Evolutionary conservation across 208 protist genomes (phyloP).

Genomic region (Sergeia podlipaevii): DNA sequence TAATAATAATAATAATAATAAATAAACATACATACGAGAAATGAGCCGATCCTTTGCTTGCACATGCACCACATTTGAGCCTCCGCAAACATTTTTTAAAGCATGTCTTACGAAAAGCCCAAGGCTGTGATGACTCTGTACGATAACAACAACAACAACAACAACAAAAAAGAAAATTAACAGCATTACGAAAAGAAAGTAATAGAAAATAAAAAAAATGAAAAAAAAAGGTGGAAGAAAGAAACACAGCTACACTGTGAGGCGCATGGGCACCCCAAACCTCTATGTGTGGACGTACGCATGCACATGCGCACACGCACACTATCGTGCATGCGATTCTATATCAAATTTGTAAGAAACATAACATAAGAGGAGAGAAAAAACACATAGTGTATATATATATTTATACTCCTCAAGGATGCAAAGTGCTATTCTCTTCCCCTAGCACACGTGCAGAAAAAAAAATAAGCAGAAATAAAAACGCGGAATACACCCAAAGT

Average conservation of each 20-base stretch:
- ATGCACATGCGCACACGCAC: background rate
- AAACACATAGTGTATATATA: background rate
- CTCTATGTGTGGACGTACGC: constrained; percentile 3
- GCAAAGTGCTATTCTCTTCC: too few relatives aligned
- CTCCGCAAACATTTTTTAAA: background rate
- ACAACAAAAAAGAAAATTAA: constrained; percentile 12
- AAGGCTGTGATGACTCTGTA: constrained; percentile 5
- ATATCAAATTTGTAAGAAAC: background rate
- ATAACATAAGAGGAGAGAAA: constrained; percentile 12
- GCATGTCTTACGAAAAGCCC: background rate
- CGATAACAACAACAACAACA: constrained; percentile 1
- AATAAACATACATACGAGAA: constrained; percentile 1
- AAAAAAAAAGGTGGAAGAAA: constrained; percentile 2
- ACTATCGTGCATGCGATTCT: background rate
- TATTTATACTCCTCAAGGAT: too few relatives aligned
- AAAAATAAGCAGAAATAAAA: too few relatives aligned
- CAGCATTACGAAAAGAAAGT: background rate
- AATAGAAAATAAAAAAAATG: background rate
- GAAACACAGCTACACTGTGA: too few relatives aligned
- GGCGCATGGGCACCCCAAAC: background rate
- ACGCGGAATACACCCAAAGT: too few relatives aligned
- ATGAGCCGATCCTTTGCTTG: too few relatives aligned
- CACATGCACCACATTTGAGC: too few relatives aligned
- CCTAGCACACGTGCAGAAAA: too few relatives aligned
- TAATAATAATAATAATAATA: constrained; percentile 2